Evolutionary conservation across 2,329 filamentous ascomycete species (phyloP).

Genomic region (Venturia nashicola): DNA sequence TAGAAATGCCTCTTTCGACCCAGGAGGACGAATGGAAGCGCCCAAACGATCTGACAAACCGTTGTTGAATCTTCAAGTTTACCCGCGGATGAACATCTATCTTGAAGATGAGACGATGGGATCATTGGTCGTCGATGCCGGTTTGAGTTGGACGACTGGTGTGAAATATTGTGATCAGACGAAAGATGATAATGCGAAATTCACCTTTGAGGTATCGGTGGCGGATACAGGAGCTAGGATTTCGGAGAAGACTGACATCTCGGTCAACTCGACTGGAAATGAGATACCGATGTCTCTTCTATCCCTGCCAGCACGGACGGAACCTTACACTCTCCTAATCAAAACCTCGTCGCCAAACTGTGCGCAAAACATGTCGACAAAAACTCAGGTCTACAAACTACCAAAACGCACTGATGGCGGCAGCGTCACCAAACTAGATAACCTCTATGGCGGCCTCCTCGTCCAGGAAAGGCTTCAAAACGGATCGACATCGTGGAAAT

Average conservation of each 20-base stretch:
- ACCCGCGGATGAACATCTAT: slow-evolving; percentile 37
- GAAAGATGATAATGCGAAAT: slow-evolving; percentile 15
- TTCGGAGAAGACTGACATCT: slow-evolving; percentile 17
- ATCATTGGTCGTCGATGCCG: slow-evolving; percentile 31
- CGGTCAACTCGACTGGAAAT: slow-evolving; percentile 25
- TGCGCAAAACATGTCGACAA: slow-evolving; percentile 23
- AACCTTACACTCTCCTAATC: slow-evolving; percentile 27
- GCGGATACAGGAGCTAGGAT: slow-evolving; percentile 15
- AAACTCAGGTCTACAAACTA: slow-evolving; percentile 27
- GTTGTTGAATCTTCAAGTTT: slow-evolving; percentile 32
- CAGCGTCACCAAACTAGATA: slow-evolving; percentile 35
- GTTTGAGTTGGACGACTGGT: slow-evolving; percentile 27
- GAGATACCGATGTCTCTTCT: slow-evolving; percentile 25
- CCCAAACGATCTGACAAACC: slow-evolving; percentile 24
- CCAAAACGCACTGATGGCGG: slow-evolving; percentile 30
- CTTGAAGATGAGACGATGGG: slow-evolving; percentile 27
- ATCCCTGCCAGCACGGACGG: slow-evolving; percentile 17
- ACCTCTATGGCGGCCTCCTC: slow-evolving; percentile 32
- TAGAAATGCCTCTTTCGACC: slow-evolving; percentile 35
- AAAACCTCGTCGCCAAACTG: slow-evolving; percentile 20
- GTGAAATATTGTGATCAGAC: slow-evolving; percentile 17
- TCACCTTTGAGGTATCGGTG: slow-evolving; percentile 20
- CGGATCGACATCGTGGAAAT: slow-evolving; percentile 17
- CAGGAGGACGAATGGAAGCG: slow-evolving; percentile 33
- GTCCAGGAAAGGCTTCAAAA: slow-evolving; percentile 17